Conservation (phyloP, 2,329 filamentous ascomycete species). For the Ophiostoma perfectum region DNA sequence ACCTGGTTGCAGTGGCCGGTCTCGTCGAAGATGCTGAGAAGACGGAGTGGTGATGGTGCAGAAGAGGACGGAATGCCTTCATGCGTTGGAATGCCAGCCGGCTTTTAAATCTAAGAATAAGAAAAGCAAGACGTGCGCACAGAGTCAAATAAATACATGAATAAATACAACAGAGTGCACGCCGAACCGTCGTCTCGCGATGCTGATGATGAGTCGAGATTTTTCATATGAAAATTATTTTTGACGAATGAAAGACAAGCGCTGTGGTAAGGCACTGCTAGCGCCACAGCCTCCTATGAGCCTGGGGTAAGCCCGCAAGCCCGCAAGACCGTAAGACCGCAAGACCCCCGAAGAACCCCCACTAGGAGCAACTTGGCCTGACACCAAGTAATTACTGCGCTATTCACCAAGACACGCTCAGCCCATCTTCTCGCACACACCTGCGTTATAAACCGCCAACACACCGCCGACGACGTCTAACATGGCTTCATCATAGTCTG, state of each 20-base stretch:
- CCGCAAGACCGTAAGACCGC: too few species aligned
- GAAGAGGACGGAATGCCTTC: not conserved
- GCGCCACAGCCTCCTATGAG: not conserved
- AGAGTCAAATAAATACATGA: not conserved
- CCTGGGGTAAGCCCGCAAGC: not conserved
- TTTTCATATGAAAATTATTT: constrained; percentile 8
- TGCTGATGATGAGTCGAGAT: not conserved
- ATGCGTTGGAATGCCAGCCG: not conserved
- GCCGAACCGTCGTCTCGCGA: not conserved
- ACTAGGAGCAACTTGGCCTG: not conserved
- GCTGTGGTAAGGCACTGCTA: not conserved
- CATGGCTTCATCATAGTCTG: not conserved
- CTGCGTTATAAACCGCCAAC: not conserved
- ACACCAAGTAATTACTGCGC: not conserved
- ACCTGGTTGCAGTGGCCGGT: not conserved
- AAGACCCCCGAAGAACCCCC: not conserved
- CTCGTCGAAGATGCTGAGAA: not conserved
- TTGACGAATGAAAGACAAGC: constrained; percentile 2
- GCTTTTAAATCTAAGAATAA: too few species aligned
- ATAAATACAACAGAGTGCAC: not conserved
- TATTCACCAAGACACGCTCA: not conserved
- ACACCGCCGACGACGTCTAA: not conserved
- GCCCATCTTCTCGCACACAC: not conserved
- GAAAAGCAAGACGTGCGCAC: not conserved
- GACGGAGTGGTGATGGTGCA: not conserved